Base-by-base conservation (phyloP, 169 alveolate species). In the Eimeria falciformis region DNA sequence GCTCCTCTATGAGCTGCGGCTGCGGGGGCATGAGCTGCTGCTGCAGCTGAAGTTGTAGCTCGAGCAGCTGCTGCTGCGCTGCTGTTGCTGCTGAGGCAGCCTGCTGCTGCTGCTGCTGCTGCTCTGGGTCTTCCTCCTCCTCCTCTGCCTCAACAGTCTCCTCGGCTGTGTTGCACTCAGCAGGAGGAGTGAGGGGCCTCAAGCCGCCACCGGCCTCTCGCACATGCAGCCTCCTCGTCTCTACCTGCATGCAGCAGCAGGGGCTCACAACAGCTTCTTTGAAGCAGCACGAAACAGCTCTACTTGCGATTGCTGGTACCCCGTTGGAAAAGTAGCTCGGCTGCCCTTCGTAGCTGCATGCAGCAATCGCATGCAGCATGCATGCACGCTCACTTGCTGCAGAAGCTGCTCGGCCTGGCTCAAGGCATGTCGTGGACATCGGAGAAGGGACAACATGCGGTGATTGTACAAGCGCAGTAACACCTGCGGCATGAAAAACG, bases 401-500 rank as follows among this genome's bases (percentile, higher is more conserved):
- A 89, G 82, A 56, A 89, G 46, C 90, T 89, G 86, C 71, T 75
- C 83, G 40, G 93, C 93, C 14, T 43, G 62, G 14, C 53, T 40
- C n/a, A 89, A 71, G 9, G 93, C 55, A 46, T 89, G 93, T 21
- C 93, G 65, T 12, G 90, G 85, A 82, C 93, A 89, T 21, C 93
- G 82, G 73, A 89, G 90, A n/a, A 89, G 93, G 25, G 93, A 89
- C 23, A 89, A 90, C 79, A 89, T 82, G 89, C 83, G 93, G 89
- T 89, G 93, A 50, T 89, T 89, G 89, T 66, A 56, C 29, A 55
- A 45, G 12, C 93, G 93, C 3, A 89, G 82, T 55, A 73, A 68
- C 47, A 89, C 82, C 73, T 89, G 89, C 27, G n/a, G 71, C 82
- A 56, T 71, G 25, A 75, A 53, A 62, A 62, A 37, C 58, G n/a